phyloP scores from a whole-genome alignment of 352 stramenopile species.

The Phytophthora agathidicida region DNA sequence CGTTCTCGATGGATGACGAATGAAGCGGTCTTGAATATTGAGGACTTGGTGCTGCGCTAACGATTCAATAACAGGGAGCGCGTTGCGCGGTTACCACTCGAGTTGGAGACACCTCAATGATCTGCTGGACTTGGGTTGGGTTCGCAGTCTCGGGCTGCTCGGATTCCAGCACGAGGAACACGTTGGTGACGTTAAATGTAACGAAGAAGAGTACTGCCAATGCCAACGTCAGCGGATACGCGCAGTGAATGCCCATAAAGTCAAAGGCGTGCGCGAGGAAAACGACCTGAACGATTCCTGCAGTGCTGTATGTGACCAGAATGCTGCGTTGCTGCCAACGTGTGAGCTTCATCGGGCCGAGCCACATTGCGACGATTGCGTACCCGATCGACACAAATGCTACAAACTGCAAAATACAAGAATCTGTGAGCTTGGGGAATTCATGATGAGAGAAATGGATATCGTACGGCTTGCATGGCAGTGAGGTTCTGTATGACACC shows the following conservation, averaged over 20 bases:
- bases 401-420: slow-evolving; percentile 41
- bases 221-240: slow-evolving; percentile 40
- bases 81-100: slow-evolving; percentile 27
- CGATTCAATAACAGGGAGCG: slow-evolving; percentile 35
- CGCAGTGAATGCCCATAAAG: slow-evolving; percentile 29
- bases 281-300: slow-evolving; percentile 41
- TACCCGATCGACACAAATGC: slow-evolving; percentile 58
- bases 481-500: slow-evolving; percentile 36
- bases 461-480: slow-evolving; percentile 43
- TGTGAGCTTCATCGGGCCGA: slow-evolving; percentile 60
- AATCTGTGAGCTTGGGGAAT: slow-evolving; percentile 2
- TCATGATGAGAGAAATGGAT: not conserved
- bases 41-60: not conserved
- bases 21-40: slow-evolving; percentile 13
- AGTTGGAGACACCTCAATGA: slow-evolving; percentile 21
- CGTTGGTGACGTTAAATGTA: slow-evolving; percentile 63
- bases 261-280: slow-evolving; percentile 42
- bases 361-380: slow-evolving; percentile 44
- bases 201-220: slow-evolving; percentile 48
- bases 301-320: slow-evolving; percentile 40
- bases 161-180: slow-evolving; percentile 58
- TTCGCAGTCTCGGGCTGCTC: slow-evolving; percentile 22
- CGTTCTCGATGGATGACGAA: slow-evolving; percentile 86
- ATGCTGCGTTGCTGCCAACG: slow-evolving; percentile 51
- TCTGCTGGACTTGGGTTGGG: not conserved